Percentiles rank a stretch among this genome's conserved stretches.
phyloP scores from a whole-genome alignment of 1,139 yeast genomes.

The Suhomyces terraborum region DNA sequence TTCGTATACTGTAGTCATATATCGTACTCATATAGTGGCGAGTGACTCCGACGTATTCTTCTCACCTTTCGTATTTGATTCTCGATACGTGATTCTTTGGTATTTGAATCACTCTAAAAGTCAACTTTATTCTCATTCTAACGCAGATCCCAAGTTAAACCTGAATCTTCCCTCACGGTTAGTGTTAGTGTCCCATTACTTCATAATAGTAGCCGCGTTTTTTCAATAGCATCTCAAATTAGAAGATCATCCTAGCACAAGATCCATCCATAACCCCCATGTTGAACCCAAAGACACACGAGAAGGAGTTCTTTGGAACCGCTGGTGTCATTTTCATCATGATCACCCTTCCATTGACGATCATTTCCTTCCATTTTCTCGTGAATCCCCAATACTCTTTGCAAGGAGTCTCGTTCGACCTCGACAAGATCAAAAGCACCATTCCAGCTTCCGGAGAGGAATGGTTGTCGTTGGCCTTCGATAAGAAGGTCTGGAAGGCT shows the following conservation, averaged over 20 bases:
- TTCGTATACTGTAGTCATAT: too few relatives aligned
- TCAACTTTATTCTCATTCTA: too few relatives aligned
- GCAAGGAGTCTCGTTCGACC: conserved; percentile 48
- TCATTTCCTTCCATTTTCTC: conserved; percentile 59
- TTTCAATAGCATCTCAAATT: too few relatives aligned
- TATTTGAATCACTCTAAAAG: too few relatives aligned
- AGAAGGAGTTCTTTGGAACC: conserved; percentile 76
- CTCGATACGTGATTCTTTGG: too few relatives aligned
- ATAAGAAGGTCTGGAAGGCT: conserved; percentile 56
- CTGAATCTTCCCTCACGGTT: too few relatives aligned
- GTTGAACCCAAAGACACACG: conserved; percentile 72
- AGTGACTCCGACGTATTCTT: too few relatives aligned
- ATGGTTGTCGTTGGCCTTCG: conserved; percentile 32
- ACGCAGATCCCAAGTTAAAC: too few relatives aligned
- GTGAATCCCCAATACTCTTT: conserved; percentile 58
- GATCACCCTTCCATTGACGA: conserved; percentile 64
- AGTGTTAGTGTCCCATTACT: too few relatives aligned
- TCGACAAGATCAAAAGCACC: conserved; percentile 32
- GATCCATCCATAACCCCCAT: conserved; percentile 11
- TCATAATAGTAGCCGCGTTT: conserved; percentile 3
- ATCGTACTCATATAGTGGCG: too few relatives aligned
- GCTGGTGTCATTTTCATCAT: conserved; percentile 73
- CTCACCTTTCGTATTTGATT: too few relatives aligned
- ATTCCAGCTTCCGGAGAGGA: conserved; percentile 30
- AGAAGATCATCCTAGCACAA: too few relatives aligned